phyloP scores from a whole-genome alignment of 306 rosid genomes.

The Prunus dulcis region DNA sequence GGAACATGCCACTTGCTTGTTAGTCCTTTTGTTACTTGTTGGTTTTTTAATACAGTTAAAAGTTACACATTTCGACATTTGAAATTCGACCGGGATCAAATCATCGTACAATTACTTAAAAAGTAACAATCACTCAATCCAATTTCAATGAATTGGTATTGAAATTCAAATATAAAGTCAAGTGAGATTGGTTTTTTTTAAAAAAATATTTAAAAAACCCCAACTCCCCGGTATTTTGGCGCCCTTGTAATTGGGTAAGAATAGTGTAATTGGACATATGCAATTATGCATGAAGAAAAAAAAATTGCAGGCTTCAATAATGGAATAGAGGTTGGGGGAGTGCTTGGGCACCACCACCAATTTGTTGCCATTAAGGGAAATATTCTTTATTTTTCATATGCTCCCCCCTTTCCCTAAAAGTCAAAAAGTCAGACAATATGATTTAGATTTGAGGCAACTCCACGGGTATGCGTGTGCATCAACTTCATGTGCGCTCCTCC shows the following conservation, averaged over 20 bases:
- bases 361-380: slow-evolving; percentile 47
- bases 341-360: not conserved
- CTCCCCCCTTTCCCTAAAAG: slow-evolving; percentile 7
- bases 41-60: no score
- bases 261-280: not conserved
- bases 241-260: not conserved
- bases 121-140: no score
- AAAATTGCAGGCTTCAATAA: not conserved
- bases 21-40: no score
- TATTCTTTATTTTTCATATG: slow-evolving; percentile 22
- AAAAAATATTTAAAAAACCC: not conserved
- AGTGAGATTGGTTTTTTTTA: not conserved
- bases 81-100: rapidly evolving
- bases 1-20: no score
- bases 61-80: no score
- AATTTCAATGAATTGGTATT: no score
- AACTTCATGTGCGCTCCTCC: slow-evolving; percentile 21
- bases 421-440: slow-evolving; percentile 16
- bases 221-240: not conserved
- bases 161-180: not conserved
- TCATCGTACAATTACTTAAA: no score
- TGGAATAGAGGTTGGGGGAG: not conserved
- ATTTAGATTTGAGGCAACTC: slow-evolving; percentile 9
- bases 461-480: slow-evolving; percentile 11
- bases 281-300: not conserved